Evolutionary conservation across 441 rosid genomes (phyloP).

Genomic region (Viola pubescens): DNA sequence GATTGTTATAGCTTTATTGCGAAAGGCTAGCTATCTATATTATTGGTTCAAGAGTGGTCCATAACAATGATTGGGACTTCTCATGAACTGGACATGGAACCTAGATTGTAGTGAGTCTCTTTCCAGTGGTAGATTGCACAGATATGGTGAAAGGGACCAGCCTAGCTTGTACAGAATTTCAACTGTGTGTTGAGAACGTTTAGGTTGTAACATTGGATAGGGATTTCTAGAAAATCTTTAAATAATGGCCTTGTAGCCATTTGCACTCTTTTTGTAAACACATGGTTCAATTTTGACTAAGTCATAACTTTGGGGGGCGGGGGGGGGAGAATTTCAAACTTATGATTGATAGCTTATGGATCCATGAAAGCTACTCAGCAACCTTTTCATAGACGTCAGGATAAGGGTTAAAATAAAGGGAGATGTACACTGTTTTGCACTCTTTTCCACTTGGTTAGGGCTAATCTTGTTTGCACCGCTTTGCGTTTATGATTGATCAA

Average conservation of each 20-base stretch:
- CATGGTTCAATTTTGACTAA: no score
- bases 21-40: not conserved
- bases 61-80: not conserved
- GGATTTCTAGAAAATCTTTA: not conserved
- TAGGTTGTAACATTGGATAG: not conserved
- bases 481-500: no score
- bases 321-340: no score
- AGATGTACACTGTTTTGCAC: not conserved
- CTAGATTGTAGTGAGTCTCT: slow-evolving; percentile 6
- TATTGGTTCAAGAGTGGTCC: not conserved
- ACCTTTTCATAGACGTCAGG: not conserved
- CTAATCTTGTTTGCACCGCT: no score
- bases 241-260: not conserved
- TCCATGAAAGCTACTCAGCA: not conserved
- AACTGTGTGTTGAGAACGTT: not conserved
- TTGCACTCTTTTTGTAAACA: no score
- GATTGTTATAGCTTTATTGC: not conserved
- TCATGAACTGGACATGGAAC: not conserved
- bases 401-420: not conserved
- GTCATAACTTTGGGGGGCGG: no score
- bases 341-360: not conserved
- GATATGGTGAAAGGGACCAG: slow-evolving; percentile 11
- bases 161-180: not conserved
- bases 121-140: not conserved
- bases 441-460: not conserved